Conservation (phyloP, 1,284 basidiomycete species). For the Coniferiporia weirii region DNA sequence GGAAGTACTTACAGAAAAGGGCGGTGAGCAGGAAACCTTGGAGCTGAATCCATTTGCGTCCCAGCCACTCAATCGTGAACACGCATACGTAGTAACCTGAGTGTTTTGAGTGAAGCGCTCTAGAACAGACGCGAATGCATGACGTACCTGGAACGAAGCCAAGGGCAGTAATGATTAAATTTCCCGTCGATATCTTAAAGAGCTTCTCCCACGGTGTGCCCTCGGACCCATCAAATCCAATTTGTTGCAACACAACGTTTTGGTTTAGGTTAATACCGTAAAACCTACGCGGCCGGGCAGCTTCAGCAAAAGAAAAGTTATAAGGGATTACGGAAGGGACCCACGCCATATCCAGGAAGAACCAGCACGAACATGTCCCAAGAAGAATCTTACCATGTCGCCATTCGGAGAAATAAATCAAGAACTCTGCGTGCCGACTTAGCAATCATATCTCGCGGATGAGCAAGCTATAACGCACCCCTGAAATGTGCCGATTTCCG, state of each 20-base stretch:
- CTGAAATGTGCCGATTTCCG: conserved; percentile 35
- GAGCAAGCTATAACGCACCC: conserved; percentile 26
- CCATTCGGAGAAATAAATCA: conserved; percentile 52
- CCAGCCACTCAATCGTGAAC: conserved; percentile 65
- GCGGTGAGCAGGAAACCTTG: conserved; percentile 57
- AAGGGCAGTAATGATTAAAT: conserved; percentile 63
- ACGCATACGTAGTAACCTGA: conserved; percentile 66
- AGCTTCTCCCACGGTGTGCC: conserved; percentile 59
- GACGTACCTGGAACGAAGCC: conserved; percentile 68
- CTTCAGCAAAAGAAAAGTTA: conserved; percentile 5
- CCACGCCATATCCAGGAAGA: conserved; percentile 50
- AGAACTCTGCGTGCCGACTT: conserved; percentile 35
- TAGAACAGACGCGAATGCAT: conserved; percentile 17
- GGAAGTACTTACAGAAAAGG: not conserved
- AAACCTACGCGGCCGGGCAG: conserved; percentile 38
- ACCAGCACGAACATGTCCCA: conserved; percentile 51
- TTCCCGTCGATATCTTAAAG: conserved; percentile 61
- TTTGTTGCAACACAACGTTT: conserved; percentile 65
- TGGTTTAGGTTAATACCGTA: conserved; percentile 80
- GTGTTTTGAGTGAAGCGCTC: conserved; percentile 23
- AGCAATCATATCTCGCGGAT: not conserved
- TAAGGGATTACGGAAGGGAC: conserved; percentile 17
- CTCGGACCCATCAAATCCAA: conserved; percentile 53
- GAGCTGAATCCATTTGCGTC: conserved; percentile 71
- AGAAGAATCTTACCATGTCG: conserved; percentile 48